Conservation (phyloP, 2,329 filamentous ascomycete species). For the Pyrenophora graminea region DNA sequence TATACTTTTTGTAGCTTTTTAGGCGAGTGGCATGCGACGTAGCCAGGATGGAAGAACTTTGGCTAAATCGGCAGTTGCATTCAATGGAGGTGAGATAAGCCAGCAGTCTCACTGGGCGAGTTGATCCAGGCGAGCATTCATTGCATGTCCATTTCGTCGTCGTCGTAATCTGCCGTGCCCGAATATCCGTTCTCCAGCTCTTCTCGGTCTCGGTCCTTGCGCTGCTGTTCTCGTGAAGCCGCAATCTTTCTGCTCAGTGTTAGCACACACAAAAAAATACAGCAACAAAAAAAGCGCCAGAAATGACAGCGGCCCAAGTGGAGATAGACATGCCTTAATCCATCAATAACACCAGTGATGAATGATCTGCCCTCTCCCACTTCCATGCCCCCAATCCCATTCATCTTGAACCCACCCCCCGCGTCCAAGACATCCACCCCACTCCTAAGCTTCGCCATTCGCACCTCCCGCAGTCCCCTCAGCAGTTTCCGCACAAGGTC, state of each 20-base stretch:
- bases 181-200: constrained; percentile 60
- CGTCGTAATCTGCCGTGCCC: constrained; percentile 63
- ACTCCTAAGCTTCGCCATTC: constrained; percentile 84
- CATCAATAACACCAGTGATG: constrained; percentile 83
- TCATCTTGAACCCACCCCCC: constrained; percentile 71
- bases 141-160: constrained; percentile 51
- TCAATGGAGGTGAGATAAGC: neutral
- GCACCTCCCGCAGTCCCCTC: constrained; percentile 81
- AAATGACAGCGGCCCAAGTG: too few relatives aligned
- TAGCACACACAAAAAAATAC: constrained; percentile 1
- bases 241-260: constrained; percentile 68
- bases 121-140: constrained; percentile 11
- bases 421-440: constrained; percentile 73
- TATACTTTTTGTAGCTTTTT: too few relatives aligned
- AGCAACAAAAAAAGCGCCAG: too few relatives aligned
- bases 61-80: neutral
- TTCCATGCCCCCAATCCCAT: constrained; percentile 91
- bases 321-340: constrained; percentile 59
- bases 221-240: constrained; percentile 74
- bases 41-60: neutral
- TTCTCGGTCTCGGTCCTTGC: constrained; percentile 77
- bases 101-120: neutral
- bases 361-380: constrained; percentile 84
- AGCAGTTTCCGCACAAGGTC: constrained; percentile 76
- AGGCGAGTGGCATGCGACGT: too few relatives aligned